Evolutionary conservation across 2,329 filamentous ascomycete species (phyloP).

Genomic region (Colletotrichum tofieldiae): DNA sequence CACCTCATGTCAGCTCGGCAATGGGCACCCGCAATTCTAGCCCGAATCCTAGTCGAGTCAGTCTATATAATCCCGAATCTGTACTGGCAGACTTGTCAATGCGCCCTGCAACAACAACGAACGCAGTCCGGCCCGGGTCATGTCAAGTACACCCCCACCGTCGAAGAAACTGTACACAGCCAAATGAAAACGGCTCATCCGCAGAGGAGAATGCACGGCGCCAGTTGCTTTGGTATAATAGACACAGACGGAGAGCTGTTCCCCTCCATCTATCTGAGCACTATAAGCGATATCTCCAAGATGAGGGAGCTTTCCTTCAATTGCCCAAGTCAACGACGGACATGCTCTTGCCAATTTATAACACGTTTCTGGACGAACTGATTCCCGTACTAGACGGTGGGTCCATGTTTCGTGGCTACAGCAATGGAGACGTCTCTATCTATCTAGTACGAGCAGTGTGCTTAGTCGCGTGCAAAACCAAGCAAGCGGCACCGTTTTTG

Average conservation of each 20-base stretch:
- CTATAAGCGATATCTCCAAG: slow-evolving; percentile 42
- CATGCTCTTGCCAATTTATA: slow-evolving; percentile 42
- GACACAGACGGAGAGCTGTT: slow-evolving; percentile 27
- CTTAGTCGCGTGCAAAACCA: slow-evolving; percentile 47
- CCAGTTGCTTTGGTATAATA: slow-evolving; percentile 42
- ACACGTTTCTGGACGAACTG: slow-evolving; percentile 41
- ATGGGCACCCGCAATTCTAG: slow-evolving; percentile 29
- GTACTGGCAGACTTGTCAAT: slow-evolving; percentile 42
- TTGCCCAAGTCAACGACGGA: slow-evolving; percentile 43
- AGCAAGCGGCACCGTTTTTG: slow-evolving; percentile 47
- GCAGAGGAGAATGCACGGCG: slow-evolving; percentile 19
- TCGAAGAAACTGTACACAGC: too few species aligned
- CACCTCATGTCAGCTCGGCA: not conserved
- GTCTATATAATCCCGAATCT: slow-evolving; percentile 45
- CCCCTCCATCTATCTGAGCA: slow-evolving; percentile 23
- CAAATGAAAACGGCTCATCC: not conserved
- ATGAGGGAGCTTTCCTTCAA: slow-evolving; percentile 38
- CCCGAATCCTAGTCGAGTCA: slow-evolving; percentile 37
- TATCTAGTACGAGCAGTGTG: slow-evolving; percentile 47
- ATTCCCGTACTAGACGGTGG: slow-evolving; percentile 43
- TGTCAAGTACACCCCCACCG: not conserved
- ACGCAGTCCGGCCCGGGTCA: not conserved
- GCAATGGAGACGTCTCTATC: slow-evolving; percentile 44
- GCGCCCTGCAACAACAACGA: not conserved
- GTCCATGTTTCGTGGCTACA: slow-evolving; percentile 39